A percentile compares a stretch with the other conserved stretches of the same genome.
Evolutionary conservation across 139 green algal species (phyloP).

Genomic region (Dunaliella primolecta): DNA sequence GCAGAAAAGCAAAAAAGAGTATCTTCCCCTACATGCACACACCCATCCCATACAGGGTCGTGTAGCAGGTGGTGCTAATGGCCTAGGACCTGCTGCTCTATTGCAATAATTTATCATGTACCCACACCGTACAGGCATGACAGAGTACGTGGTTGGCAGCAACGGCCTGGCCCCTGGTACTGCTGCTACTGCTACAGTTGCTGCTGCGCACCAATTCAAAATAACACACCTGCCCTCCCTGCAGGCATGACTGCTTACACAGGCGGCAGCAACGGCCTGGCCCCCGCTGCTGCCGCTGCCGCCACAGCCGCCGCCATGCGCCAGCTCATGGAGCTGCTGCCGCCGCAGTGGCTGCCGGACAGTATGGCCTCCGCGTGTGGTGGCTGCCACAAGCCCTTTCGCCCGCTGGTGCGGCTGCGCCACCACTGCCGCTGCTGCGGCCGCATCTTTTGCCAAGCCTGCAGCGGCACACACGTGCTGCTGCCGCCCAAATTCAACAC

Average conservation of each 20-base stretch:
- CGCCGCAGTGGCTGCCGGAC: slow-evolving; percentile 76
- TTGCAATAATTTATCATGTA: too few relatives aligned
- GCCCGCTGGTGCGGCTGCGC: slow-evolving; percentile 48
- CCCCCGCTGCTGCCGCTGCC: not conserved
- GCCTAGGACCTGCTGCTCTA: too few relatives aligned
- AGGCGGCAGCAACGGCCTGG: not conserved
- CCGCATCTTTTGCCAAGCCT: slow-evolving; percentile 71
- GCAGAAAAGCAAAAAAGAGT: too few relatives aligned
- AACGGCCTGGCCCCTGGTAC: not conserved
- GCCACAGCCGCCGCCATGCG: not conserved
- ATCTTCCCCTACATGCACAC: too few relatives aligned
- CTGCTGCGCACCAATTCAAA: slow-evolving; percentile 31
- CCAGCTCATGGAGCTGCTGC: slow-evolving; percentile 60
- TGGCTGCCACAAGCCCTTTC: slow-evolving; percentile 58
- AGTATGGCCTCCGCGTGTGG: slow-evolving; percentile 42
- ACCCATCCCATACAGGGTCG: too few relatives aligned
- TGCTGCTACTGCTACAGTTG: not conserved
- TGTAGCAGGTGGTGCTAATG: too few relatives aligned
- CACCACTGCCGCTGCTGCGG: slow-evolving; percentile 79
- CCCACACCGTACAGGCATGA: too few relatives aligned
- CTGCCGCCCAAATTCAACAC: slow-evolving; percentile 70
- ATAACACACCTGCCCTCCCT: too few relatives aligned
- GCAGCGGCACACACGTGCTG: slow-evolving; percentile 56
- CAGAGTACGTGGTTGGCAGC: too few relatives aligned
- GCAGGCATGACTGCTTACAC: too few relatives aligned